Base-by-base conservation (phyloP, 768 basidiomycete species). In the Russula abietina region DNA sequence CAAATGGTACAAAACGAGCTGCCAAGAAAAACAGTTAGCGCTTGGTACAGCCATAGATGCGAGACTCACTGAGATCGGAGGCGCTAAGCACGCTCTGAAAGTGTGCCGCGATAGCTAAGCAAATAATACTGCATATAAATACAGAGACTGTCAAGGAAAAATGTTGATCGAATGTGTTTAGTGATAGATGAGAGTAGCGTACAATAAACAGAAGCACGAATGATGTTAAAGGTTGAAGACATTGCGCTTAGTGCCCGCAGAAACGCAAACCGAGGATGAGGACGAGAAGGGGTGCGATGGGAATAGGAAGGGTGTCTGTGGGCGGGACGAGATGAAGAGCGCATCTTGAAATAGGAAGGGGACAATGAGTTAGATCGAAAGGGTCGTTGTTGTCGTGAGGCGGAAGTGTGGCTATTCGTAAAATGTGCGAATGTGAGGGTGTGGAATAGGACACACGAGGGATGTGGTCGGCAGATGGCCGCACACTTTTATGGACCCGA, bases 1-100 rank as follows among this genome's bases (percentile, higher is more conserved):
- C 86, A 70, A 91, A 89, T 19, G 91, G 91, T 43, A 93, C 85
- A 71, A 92, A 93, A 76, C 86, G 89, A 76, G 91, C 91, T 93
- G 69, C 9, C 58, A 33, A 50, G 50, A 59, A 50, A 49, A 59
- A 41, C 55, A 57, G 55, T 67, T 36, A 61, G 48, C 30, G 26
- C 10, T 17, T 26, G 24, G 45, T 50, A 24, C n/a, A 46, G n/a
- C 55, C 33, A 36, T 17, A 30, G 52, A 9, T 54, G 38, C 56
- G 8, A 45, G 14, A 71, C 87, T 71, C 72, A 92, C 90, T 92
- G 72, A 93, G 86, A 75, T 91, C 88, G 61, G 87, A 89, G 67
- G 88, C 78, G 64, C 83, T 79, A 65, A 91, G 75, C 38, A 90
- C 79, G 59, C 77, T 77, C 72, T 89, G 84, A 70, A 93, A 90